Evolutionary conservation across 805 yeast genomes (phyloP), one percentile per base, ranked within the genome.

Genomic region (Hanseniaspora taiwanica): DNA sequence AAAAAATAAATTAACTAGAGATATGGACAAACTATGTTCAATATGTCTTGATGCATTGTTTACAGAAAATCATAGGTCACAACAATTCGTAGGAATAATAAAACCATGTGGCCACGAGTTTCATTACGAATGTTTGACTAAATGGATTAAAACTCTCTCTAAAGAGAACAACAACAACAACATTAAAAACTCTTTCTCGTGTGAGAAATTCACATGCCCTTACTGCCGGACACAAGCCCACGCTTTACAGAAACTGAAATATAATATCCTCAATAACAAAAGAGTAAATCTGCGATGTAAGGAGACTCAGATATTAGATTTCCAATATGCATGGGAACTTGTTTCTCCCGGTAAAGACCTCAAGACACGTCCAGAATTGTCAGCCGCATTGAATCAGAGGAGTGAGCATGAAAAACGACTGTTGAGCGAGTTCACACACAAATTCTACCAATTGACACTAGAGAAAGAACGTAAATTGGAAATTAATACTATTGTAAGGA

Each of bases 111-210:
- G 58, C 27, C 83, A 78, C 53, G 50, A 49, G 40, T 78, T 74
- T 49, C 87, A 80, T 53, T 60, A 67, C 3, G 49, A 59, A 13
- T 80, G 87, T 48, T 65, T 79, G 27, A 48, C 63, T 27, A 63
- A 65, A 21, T 80, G 87, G 87, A 60, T 56, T 40, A 32, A 40
- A 7, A 46, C 44, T 33, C 46, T 55, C 3, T 40, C 40, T n/a
- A 50, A 14, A 14, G 4, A 9, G 10, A 31, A 14, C 20, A 31
- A 31, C 4, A 31, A 31, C 14, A 5, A 9, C 13, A 27, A n/a
- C 4, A 51, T 36, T 36, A 13, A 25, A 25, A 7, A 12, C 8
- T 13, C n/a, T 51, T n/a, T n/a, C n/a, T n/a, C n/a, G n/a, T n/a
- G n/a, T n/a, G n/a, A n/a, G n/a, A n/a, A n/a, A n/a, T n/a, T n/a